phyloP scores from a whole-genome alignment of 1,284 basidiomycete species.

The Nidula niveotomentosa region DNA sequence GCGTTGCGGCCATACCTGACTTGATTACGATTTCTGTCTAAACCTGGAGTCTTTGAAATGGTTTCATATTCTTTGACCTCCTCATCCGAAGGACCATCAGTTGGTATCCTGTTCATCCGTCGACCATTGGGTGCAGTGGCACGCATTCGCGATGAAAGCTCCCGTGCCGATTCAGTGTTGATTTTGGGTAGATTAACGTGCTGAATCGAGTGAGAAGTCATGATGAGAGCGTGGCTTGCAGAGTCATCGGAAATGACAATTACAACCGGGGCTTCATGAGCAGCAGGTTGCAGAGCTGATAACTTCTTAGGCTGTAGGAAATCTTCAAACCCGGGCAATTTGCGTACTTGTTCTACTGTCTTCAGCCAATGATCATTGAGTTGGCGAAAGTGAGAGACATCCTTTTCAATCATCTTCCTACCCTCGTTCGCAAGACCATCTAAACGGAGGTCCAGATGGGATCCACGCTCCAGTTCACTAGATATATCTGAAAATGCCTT shows the following conservation, averaged over 20 bases:
- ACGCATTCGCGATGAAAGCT: neutral
- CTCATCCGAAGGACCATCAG: neutral
- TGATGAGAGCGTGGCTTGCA: neutral
- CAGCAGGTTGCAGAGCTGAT: neutral
- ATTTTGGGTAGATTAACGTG: neutral
- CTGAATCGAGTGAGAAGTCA: neutral
- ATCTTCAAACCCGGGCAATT: neutral
- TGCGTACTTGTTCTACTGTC: neutral
- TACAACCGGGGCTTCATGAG: neutral
- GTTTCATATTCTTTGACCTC: neutral
- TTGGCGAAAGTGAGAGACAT: neutral
- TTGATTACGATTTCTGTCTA: neutral
- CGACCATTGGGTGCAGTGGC: neutral
- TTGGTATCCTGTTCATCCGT: neutral
- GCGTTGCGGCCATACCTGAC: neutral
- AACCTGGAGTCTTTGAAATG: neutral
- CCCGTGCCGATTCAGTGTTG: neutral
- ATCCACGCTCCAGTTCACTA: neutral
- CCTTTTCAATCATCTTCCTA: neutral
- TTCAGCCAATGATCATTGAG: neutral
- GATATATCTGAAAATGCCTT: neutral
- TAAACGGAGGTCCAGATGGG: neutral
- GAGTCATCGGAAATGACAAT: neutral
- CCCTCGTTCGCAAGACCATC: neutral
- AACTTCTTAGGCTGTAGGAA: neutral